Percentiles rank a stretch among this genome's conserved stretches.
phyloP scores from a whole-genome alignment of 306 rosid genomes.

The Cercis canadensis region DNA sequence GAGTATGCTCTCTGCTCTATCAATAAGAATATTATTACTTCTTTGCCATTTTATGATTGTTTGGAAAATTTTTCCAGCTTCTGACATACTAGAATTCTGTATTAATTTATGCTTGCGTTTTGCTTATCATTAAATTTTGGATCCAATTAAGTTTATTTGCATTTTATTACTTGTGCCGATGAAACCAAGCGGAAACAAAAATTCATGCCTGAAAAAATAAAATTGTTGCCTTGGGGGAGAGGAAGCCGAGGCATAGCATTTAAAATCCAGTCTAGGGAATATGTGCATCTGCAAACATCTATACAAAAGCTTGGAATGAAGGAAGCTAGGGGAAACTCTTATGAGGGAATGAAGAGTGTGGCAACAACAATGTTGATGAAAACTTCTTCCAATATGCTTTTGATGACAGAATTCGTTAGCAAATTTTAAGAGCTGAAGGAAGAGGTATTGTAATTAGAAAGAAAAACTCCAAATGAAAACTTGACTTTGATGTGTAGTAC shows the following conservation, averaged over 20 bases:
- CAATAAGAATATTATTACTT: background rate
- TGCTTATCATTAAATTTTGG: background rate
- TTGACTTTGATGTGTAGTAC: background rate
- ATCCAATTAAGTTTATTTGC: background rate
- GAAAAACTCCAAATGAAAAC: background rate
- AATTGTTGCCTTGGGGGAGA: background rate
- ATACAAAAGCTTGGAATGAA: no score
- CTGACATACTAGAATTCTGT: background rate
- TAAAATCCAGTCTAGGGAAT: background rate
- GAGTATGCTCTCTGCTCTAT: conserved; percentile 46
- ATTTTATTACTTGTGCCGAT: background rate
- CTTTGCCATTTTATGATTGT: background rate
- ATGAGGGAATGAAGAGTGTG: no score
- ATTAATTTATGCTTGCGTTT: background rate
- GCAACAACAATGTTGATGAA: background rate
- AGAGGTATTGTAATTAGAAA: background rate
- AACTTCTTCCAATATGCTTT: background rate
- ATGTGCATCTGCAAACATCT: no score
- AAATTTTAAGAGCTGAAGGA: background rate
- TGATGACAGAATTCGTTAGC: background rate
- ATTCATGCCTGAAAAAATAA: no score
- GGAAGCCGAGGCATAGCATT: background rate
- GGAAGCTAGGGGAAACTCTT: background rate
- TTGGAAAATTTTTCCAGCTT: background rate
- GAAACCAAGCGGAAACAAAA: no score